These are phyloP conservation scores for Annulohypoxylon truncatum DNA, from an alignment of 2,329 filamentous ascomycete species.

Conservation along the genomic window DNA sequence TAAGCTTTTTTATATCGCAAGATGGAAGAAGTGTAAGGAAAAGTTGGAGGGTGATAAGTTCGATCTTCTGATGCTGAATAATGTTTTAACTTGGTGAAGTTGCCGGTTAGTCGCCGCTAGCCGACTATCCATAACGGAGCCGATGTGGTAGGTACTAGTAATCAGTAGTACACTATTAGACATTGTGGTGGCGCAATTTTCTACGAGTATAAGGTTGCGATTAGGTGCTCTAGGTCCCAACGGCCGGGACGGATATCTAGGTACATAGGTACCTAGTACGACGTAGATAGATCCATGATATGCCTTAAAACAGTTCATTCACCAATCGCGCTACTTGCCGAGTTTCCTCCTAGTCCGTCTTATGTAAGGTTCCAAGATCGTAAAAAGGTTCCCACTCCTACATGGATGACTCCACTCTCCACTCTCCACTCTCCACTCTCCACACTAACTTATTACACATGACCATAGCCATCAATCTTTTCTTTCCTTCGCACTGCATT, in stretches of 20 bases:
- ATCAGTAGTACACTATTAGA: background rate
- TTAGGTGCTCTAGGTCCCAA: no score
- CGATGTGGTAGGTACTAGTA: background rate
- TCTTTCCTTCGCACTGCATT: background rate
- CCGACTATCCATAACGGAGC: constrained; percentile 12
- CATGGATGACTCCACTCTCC: background rate
- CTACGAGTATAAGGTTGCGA: constrained; percentile 10
- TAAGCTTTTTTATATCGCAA: background rate
- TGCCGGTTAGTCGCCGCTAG: background rate
- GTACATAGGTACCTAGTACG: background rate
- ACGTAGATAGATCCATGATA: no score
- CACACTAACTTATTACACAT: constrained; percentile 1
- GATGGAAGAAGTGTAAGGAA: constrained; percentile 8
- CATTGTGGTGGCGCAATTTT: constrained; percentile 22
- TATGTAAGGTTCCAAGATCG: no score
- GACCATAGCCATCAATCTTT: background rate
- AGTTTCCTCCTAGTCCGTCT: constrained; percentile 20
- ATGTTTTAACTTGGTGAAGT: background rate
- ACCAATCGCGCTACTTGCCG: constrained; percentile 33
- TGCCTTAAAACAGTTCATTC: background rate
- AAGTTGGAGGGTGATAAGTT: constrained; percentile 1
- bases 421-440: background rate
- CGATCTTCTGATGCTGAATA: background rate
- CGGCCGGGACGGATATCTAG: constrained; percentile 9
- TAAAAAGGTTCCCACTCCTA: background rate